Evolutionary conservation across 805 yeast species (phyloP).

Genomic region (Maudiozyma bulderi): DNA sequence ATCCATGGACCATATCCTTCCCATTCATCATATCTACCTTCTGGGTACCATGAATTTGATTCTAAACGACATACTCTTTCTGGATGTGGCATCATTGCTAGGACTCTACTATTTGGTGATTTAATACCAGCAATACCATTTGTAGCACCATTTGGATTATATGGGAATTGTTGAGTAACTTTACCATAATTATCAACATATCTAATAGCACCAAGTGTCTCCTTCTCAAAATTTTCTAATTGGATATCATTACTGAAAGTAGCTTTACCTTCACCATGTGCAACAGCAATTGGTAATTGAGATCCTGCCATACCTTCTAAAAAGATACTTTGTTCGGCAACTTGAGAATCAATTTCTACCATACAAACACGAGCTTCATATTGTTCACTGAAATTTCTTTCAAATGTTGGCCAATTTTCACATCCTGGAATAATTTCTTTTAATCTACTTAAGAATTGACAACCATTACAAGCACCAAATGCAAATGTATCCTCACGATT

Average conservation of each 20-base stretch:
- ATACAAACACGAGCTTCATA: conserved; percentile 91
- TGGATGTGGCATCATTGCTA: conserved; percentile 99
- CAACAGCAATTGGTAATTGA: conserved; percentile 89
- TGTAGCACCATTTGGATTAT: conserved; percentile 94
- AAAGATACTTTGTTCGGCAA: conserved; percentile 52
- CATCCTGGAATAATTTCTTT: conserved; percentile 75
- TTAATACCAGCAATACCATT: conserved; percentile 87
- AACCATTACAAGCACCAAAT: conserved; percentile 97
- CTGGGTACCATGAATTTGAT: conserved; percentile 86
- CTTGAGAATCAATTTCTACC: conserved; percentile 64
- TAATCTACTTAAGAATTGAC: conserved; percentile 87
- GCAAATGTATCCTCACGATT: conserved; percentile 89
- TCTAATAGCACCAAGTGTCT: conserved; percentile 56
- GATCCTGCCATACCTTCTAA: conserved; percentile 90
- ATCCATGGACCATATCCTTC: conserved; percentile 93
- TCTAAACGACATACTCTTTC: conserved; percentile 87
- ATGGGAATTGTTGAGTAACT: conserved; percentile 75
- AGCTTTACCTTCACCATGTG: conserved; percentile 98
- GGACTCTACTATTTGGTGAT: conserved; percentile 85
- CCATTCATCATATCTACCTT: conserved; percentile 50
- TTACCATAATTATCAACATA: conserved; percentile 89
- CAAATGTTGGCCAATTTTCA: conserved; percentile 92
- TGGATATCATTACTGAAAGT: conserved; percentile 43
- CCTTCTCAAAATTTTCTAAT: conserved; percentile 39
- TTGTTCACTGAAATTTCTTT: conserved; percentile 84